phyloP scores from a whole-genome alignment of 345 rosid species.

The Eucalyptus pauciflora region DNA sequence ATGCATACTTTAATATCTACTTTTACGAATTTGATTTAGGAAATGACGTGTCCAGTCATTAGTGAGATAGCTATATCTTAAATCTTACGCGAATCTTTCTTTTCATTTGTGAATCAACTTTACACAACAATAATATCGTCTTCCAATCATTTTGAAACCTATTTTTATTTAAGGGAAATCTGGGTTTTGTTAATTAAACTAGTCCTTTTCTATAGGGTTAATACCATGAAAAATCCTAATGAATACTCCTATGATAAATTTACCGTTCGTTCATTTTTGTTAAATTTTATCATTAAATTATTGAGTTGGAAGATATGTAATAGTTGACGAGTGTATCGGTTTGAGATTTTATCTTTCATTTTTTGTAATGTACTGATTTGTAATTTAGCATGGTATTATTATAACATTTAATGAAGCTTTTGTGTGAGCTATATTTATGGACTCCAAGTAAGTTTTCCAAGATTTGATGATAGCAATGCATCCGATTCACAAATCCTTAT shows the following conservation, averaged over 20 bases:
- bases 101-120: background rate
- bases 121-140: background rate
- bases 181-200: background rate
- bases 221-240: background rate
- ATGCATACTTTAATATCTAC: background rate
- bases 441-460: background rate
- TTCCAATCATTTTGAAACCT: background rate
- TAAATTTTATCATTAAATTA: too few species aligned
- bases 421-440: background rate
- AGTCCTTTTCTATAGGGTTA: background rate
- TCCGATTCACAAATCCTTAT: background rate
- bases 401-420: background rate
- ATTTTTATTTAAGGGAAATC: background rate
- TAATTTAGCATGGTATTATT: too few species aligned
- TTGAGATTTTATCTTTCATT: too few species aligned
- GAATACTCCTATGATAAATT: too few species aligned
- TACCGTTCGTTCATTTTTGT: fast-evolving
- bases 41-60: background rate
- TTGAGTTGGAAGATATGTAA: fast-evolving
- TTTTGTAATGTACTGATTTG: fast-evolving
- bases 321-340: fast-evolving
- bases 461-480: background rate
- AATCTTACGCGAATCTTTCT: background rate
- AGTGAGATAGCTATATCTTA: background rate
- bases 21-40: background rate